Conservation (phyloP, 139 green algal species). For the Astrephomene gubernaculifera region DNA sequence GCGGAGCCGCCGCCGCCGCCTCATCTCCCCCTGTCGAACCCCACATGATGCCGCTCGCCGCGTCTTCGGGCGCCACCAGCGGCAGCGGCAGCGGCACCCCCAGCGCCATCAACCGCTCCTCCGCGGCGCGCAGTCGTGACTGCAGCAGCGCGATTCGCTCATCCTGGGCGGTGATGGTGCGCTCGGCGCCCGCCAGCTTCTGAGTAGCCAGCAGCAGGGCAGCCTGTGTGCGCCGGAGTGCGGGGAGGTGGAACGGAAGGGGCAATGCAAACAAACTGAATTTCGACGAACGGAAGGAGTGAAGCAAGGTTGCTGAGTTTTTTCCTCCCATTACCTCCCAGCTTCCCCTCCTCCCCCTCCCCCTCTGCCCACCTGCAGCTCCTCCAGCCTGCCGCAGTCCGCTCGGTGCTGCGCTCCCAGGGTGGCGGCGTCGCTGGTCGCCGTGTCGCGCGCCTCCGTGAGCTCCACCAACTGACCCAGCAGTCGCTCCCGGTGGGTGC, state of each 20-base stretch:
- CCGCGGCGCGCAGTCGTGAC: not conserved
- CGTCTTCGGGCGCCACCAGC: not conserved
- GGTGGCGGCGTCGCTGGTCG: conserved; percentile 1
- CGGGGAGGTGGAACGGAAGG: not conserved
- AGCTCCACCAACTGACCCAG: not conserved
- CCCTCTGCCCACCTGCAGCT: conserved; percentile 40
- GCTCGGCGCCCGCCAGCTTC: conserved; percentile 33
- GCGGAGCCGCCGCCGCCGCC: not conserved
- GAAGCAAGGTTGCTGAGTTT: no score
- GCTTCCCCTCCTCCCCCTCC: not conserved
- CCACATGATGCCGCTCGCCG: no score
- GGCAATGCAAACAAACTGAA: not conserved
- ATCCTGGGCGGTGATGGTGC: conserved; percentile 44
- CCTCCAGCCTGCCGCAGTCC: conserved; percentile 16
- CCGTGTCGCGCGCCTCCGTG: not conserved
- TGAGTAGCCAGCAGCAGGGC: conserved; percentile 28
- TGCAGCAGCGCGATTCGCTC: conserved; percentile 49
- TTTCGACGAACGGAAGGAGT: no score
- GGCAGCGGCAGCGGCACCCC: not conserved
- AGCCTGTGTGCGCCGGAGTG: not conserved
- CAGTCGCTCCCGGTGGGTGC: not conserved
- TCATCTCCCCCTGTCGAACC: no score
- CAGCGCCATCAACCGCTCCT: conserved; percentile 21
- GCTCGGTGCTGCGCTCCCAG: not conserved
- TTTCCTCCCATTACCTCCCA: not conserved